Evolutionary conservation across 2,329 filamentous ascomycete species (phyloP).

Genomic region (Penicillium polonicum): DNA sequence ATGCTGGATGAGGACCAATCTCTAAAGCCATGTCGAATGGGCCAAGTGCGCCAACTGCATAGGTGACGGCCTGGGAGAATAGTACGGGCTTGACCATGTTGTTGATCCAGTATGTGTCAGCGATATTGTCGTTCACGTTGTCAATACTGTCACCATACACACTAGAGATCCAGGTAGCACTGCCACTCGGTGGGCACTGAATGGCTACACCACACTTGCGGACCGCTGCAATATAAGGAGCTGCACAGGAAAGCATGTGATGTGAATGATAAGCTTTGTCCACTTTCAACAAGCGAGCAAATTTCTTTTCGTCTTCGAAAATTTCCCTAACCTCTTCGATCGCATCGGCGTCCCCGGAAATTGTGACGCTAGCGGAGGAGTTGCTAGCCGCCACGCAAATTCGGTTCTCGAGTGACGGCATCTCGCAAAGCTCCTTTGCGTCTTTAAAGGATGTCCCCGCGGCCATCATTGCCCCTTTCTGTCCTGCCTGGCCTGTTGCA

Average conservation of each 20-base stretch:
- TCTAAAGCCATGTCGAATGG: conserved; percentile 30
- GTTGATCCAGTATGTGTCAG: conserved; percentile 30
- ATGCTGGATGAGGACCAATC: conserved; percentile 37
- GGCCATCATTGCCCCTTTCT: conserved; percentile 51
- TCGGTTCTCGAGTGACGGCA: conserved; percentile 27
- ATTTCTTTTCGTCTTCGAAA: conserved; percentile 38
- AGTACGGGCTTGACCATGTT: conserved; percentile 30
- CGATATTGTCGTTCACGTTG: conserved; percentile 15
- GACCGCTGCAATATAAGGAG: conserved; percentile 29
- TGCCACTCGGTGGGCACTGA: background rate
- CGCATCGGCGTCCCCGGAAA: conserved; percentile 45
- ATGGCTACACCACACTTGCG: conserved; percentile 16
- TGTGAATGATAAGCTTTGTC: conserved; percentile 48
- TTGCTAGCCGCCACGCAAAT: conserved; percentile 42
- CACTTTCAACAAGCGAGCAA: conserved; percentile 43
- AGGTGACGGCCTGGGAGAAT: conserved; percentile 23
- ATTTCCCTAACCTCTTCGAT: conserved; percentile 33
- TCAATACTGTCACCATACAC: conserved; percentile 23
- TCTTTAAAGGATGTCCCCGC: conserved; percentile 43
- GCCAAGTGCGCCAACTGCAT: conserved; percentile 12
- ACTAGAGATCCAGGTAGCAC: conserved; percentile 31
- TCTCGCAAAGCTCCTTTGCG: conserved; percentile 31
- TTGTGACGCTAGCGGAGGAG: conserved; percentile 43
- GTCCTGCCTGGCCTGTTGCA: conserved; percentile 10
- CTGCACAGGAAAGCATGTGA: conserved; percentile 41